A percentile compares a stretch with the other conserved stretches of the same genome.
Evolutionary conservation across 2,329 filamentous ascomycete genomes (phyloP).

Genomic region (Fusarium miscanthi): DNA sequence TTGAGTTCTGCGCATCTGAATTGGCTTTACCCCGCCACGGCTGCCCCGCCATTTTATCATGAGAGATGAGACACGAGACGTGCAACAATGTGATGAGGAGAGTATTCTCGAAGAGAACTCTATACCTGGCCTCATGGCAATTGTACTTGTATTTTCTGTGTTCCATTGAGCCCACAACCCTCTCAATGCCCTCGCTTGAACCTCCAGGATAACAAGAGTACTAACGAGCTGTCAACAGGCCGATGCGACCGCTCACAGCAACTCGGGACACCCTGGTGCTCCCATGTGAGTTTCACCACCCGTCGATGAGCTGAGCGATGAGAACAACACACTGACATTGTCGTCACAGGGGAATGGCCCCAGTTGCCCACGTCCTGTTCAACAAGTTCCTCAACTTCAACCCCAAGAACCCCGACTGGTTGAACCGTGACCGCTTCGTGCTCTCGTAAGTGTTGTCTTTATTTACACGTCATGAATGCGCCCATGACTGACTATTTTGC

Average conservation of each 20-base stretch:
- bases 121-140: neutral
- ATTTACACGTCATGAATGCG: neutral
- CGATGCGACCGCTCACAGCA: slow-evolving; percentile 96
- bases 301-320: slow-evolving; percentile 15
- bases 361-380: slow-evolving; percentile 94
- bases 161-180: slow-evolving; percentile 2
- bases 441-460: slow-evolving; percentile 81
- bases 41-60: slow-evolving; percentile 43
- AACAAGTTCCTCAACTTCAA: slow-evolving; percentile 99
- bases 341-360: slow-evolving; percentile 78
- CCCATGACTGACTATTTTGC: slow-evolving; percentile 26
- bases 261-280: slow-evolving; percentile 98
- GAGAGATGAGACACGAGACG: slow-evolving; percentile 15
- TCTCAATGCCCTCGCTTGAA: neutral
- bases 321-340: slow-evolving; percentile 47
- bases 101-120: neutral
- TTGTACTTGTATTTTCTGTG: neutral
- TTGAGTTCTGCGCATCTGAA: slow-evolving; percentile 47
- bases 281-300: slow-evolving; percentile 75
- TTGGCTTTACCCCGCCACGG: slow-evolving; percentile 52
- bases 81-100: slow-evolving; percentile 27
- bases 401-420: slow-evolving; percentile 97
- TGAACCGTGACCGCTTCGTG: slow-evolving; percentile 98
- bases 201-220: slow-evolving; percentile 13
- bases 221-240: slow-evolving; percentile 67